Evolutionary conservation across 139 green algal genomes (phyloP).

Genomic region (Nannochloris sp.): DNA sequence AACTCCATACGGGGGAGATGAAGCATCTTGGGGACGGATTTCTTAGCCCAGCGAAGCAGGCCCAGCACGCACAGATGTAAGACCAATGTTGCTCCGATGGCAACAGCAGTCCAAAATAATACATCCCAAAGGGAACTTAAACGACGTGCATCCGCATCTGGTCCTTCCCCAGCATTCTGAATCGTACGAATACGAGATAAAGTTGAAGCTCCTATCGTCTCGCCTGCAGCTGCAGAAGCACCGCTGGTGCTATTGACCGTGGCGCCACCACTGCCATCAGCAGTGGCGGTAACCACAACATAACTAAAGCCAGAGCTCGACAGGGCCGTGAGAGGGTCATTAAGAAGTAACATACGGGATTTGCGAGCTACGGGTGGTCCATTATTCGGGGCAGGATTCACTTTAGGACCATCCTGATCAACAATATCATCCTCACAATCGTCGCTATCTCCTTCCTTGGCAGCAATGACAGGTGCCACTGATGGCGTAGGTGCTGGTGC

Average conservation of each 20-base stretch:
- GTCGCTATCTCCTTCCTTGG: not conserved
- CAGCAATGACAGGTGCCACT: not conserved
- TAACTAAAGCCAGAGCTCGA: constrained; percentile 22
- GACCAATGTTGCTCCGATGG: constrained; percentile 7
- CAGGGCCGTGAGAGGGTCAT: constrained; percentile 16
- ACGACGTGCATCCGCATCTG: not conserved
- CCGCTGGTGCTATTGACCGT: not conserved
- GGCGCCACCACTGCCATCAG: constrained; percentile 1
- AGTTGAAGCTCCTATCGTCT: constrained; percentile 4
- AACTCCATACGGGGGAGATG: constrained; percentile 25
- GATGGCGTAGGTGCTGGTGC: not conserved
- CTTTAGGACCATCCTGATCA: too few relatives aligned
- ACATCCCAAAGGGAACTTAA: constrained; percentile 22
- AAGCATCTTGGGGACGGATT: constrained; percentile 23
- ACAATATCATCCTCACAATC: not conserved
- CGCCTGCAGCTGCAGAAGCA: not conserved
- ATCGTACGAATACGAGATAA: constrained; percentile 21
- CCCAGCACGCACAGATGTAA: not conserved
- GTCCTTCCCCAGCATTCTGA: constrained; percentile 3
- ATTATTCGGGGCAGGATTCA: too few relatives aligned
- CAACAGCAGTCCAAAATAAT: constrained; percentile 17
- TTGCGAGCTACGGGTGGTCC: not conserved
- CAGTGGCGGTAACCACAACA: constrained; percentile 15
- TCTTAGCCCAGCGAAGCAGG: not conserved
- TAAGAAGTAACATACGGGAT: not conserved